These are phyloP conservation scores for Vaccinium myrtillus DNA, from an alignment of 148 eudicot genomes.

Conservation along the genomic window DNA sequence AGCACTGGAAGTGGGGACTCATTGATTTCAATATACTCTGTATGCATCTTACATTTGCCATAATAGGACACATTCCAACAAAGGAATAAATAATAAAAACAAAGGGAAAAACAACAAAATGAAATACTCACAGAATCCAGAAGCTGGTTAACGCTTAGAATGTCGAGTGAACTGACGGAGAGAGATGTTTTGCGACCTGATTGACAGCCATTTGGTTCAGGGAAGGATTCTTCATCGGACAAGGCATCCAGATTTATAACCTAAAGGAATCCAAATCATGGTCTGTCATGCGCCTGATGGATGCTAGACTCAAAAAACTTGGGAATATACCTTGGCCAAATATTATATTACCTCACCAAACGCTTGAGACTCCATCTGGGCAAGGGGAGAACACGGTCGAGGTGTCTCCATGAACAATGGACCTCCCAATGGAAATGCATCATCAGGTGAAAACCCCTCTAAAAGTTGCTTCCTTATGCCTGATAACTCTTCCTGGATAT, in stretches of 20 bases:
- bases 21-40: background rate
- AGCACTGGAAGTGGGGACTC: background rate
- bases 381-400: slow-evolving; percentile 61
- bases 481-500: slow-evolving; percentile 58
- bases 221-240: slow-evolving; percentile 54
- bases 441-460: slow-evolving; percentile 76
- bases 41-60: background rate
- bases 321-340: slow-evolving; percentile 11
- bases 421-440: slow-evolving; percentile 60
- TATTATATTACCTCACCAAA: slow-evolving; percentile 59
- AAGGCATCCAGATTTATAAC: slow-evolving; percentile 34
- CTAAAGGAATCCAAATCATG: slow-evolving; percentile 31
- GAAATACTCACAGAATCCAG: slow-evolving; percentile 71
- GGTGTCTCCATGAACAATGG: slow-evolving; percentile 86
- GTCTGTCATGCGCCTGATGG: background rate
- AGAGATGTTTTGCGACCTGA: slow-evolving; percentile 70
- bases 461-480: slow-evolving; percentile 57
- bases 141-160: slow-evolving; percentile 83
- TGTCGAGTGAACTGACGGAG: slow-evolving; percentile 57
- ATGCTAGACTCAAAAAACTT: background rate
- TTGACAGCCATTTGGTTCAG: slow-evolving; percentile 62
- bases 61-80: background rate
- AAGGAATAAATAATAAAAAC: background rate
- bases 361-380: slow-evolving; percentile 44
- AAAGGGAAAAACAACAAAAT: background rate